These are phyloP conservation scores for Ophiostoma sp. DNA, from an alignment of 2,329 filamentous ascomycete species.

Conservation along the genomic window DNA sequence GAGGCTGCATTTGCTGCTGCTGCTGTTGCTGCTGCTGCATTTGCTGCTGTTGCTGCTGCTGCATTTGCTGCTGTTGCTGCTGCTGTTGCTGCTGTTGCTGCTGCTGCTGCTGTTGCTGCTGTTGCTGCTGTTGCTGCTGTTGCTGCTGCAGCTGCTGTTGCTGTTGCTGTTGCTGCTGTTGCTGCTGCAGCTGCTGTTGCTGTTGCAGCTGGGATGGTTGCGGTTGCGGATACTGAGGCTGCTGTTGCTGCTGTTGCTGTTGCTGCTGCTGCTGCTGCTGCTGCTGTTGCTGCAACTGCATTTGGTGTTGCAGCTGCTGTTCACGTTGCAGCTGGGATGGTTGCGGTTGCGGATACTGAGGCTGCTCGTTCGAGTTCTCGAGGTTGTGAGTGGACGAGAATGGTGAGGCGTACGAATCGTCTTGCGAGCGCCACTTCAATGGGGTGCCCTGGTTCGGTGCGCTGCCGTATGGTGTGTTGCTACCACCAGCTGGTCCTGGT, in stretches of 20 bases:
- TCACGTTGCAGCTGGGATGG: neutral
- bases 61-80: neutral
- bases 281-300: neutral
- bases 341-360: slow-evolving; percentile 35
- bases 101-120: neutral
- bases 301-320: neutral
- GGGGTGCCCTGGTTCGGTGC: slow-evolving; percentile 44
- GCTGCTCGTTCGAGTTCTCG: slow-evolving; percentile 41
- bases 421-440: slow-evolving; percentile 45
- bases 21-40: neutral
- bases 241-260: neutral
- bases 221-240: slow-evolving; percentile 5
- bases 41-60: slow-evolving; percentile 23
- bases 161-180: slow-evolving; percentile 3
- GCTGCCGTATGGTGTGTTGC: slow-evolving; percentile 23
- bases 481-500: slow-evolving; percentile 27
- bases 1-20: neutral
- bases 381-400: slow-evolving; percentile 39
- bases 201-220: neutral
- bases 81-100: slow-evolving; percentile 37
- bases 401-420: slow-evolving; percentile 36
- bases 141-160: slow-evolving; percentile 23
- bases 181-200: neutral
- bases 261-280: neutral
- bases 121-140: neutral